Conservation (phyloP, 108 stramenopile genomes). For the Schizochytrium sp. region DNA sequence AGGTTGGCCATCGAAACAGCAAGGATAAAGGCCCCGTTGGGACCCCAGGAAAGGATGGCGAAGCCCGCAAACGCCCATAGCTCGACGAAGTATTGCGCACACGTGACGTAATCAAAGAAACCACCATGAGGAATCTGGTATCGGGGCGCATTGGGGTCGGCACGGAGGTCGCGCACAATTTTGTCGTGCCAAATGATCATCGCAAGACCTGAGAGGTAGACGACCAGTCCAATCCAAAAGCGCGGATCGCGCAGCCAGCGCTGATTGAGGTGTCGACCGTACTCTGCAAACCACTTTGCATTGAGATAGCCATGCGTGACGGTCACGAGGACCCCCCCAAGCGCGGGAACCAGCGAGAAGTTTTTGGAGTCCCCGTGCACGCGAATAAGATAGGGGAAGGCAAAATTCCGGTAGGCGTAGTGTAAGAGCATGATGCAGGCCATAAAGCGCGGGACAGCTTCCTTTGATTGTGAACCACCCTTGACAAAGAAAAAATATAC, state of each 20-base stretch:
- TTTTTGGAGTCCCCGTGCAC: neutral
- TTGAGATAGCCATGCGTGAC: slow-evolving; percentile 7
- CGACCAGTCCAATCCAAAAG: neutral
- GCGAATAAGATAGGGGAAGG: neutral
- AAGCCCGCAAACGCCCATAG: slow-evolving; percentile 44
- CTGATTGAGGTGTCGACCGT: neutral
- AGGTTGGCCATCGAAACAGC: slow-evolving; percentile 36
- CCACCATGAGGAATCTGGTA: slow-evolving; percentile 37
- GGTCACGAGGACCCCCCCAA: neutral
- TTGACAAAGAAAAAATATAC: slow-evolving; percentile 17
- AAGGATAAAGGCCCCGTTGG: slow-evolving; percentile 25
- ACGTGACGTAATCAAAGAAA: slow-evolving; percentile 40
- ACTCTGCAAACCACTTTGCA: slow-evolving; percentile 9
- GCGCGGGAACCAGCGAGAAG: neutral
- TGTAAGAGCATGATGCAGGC: neutral
- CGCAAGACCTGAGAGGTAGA: neutral
- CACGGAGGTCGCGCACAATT: neutral
- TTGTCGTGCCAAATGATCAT: slow-evolving; percentile 14
- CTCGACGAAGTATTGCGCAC: slow-evolving; percentile 47
- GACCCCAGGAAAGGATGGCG: slow-evolving; percentile 30
- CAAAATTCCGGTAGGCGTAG: neutral
- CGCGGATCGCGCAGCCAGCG: neutral
- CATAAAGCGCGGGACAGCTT: neutral
- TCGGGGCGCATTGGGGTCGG: neutral
- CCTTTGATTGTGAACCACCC: neutral